Evolutionary conservation across 805 yeast genomes (phyloP).

Genomic region (Nakazawaea molendinolei): DNA sequence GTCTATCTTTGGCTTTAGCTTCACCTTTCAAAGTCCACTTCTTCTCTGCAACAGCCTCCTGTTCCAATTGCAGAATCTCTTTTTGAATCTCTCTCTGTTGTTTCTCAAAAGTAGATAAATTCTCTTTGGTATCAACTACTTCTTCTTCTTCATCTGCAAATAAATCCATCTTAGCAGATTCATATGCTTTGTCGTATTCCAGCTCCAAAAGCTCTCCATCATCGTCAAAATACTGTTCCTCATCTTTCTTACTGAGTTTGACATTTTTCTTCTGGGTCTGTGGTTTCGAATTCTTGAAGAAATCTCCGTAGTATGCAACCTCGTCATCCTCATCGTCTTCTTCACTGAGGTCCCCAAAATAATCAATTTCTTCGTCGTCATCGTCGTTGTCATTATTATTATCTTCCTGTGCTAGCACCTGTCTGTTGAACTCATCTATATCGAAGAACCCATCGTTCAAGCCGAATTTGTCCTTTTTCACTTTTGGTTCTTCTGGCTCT

Average conservation of each 20-base stretch:
- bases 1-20: conserved; percentile 73
- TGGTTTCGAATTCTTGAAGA: conserved; percentile 43
- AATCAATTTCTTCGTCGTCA: conserved; percentile 44
- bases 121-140: conserved; percentile 16
- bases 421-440: conserved; percentile 76
- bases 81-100: conserved; percentile 72
- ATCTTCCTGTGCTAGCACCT: conserved; percentile 57
- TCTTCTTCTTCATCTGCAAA: conserved; percentile 34
- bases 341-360: conserved; percentile 33
- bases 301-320: conserved; percentile 57
- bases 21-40: conserved; percentile 96
- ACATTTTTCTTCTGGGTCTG: background rate
- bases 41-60: conserved; percentile 84
- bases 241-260: conserved; percentile 3
- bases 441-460: conserved; percentile 81
- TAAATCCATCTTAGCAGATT: conserved; percentile 56
- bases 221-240: conserved; percentile 14
- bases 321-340: conserved; percentile 30
- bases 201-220: conserved; percentile 44
- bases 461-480: conserved; percentile 57
- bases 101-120: conserved; percentile 70
- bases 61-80: conserved; percentile 75
- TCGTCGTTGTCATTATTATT: conserved; percentile 41
- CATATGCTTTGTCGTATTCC: conserved; percentile 56
- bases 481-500: conserved; percentile 17